These are phyloP conservation scores for Aegle marmelos DNA, from an alignment of 345 rosid genomes.

Conservation along the genomic window DNA sequence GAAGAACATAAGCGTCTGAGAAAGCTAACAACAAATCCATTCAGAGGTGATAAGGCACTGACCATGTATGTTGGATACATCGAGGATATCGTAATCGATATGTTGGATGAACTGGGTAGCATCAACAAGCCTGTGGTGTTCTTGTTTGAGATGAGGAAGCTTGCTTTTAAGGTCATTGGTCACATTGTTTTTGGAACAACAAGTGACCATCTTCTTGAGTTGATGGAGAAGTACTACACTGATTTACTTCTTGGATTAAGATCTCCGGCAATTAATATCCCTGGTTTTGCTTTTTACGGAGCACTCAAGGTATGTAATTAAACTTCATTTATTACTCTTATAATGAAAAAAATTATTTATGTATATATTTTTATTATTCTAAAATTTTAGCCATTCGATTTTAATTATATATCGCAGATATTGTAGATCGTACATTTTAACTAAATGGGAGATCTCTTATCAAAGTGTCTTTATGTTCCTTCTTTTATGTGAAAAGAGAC, in stretches of 20 bases:
- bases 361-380: too few species aligned
- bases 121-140: not conserved
- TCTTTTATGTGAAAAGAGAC: too few species aligned
- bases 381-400: too few species aligned
- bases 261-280: constrained; percentile 43
- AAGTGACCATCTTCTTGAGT: not conserved
- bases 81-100: constrained; percentile 7
- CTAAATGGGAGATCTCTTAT: too few species aligned
- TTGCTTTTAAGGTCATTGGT: not conserved
- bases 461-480: too few species aligned
- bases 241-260: constrained; percentile 26
- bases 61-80: constrained; percentile 26
- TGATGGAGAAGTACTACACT: not conserved
- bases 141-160: constrained; percentile 3
- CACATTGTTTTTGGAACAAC: not conserved
- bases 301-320: constrained; percentile 17
- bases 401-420: too few species aligned
- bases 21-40: constrained; percentile 28
- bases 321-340: too few species aligned
- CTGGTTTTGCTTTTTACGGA: constrained; percentile 37
- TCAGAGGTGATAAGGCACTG: constrained; percentile 37
- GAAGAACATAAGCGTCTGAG: constrained; percentile 42
- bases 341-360: too few species aligned
- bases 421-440: too few species aligned
- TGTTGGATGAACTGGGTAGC: not conserved